phyloP scores from a whole-genome alignment of 768 basidiomycete species.

The Polyporus arcularius region DNA sequence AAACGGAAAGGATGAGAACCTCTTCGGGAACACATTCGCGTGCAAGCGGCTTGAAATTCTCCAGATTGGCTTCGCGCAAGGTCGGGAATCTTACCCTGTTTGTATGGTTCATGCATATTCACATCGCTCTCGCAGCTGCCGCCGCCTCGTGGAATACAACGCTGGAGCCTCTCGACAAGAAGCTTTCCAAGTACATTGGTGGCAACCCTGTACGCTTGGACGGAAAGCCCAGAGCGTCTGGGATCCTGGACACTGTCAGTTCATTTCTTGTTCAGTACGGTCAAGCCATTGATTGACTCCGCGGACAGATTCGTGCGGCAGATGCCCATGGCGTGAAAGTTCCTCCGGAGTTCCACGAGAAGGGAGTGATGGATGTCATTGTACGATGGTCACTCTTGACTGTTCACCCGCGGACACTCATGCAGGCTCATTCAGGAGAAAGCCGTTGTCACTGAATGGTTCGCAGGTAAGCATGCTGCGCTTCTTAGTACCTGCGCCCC shows the following conservation, averaged over 20 bases:
- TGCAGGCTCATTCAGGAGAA: slow-evolving; percentile 49
- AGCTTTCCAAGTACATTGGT: slow-evolving; percentile 67
- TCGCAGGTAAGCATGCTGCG: slow-evolving; percentile 44
- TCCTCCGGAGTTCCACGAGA: slow-evolving; percentile 72
- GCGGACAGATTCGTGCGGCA: slow-evolving; percentile 59
- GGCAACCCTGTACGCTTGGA: slow-evolving; percentile 74
- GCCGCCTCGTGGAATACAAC: slow-evolving; percentile 62
- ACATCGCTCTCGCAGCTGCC: slow-evolving; percentile 47
- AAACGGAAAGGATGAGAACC: slow-evolving; percentile 69
- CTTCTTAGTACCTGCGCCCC: not conserved
- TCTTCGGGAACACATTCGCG: slow-evolving; percentile 65
- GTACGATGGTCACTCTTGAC: slow-evolving; percentile 27
- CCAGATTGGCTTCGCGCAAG: slow-evolving; percentile 62
- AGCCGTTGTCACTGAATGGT: slow-evolving; percentile 81
- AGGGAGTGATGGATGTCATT: slow-evolving; percentile 55
- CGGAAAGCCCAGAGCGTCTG: slow-evolving; percentile 73
- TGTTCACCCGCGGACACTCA: not conserved
- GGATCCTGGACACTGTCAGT: slow-evolving; percentile 69
- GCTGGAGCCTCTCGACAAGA: slow-evolving; percentile 61
- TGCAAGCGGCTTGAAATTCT: slow-evolving; percentile 70
- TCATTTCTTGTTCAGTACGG: not conserved
- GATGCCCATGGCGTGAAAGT: slow-evolving; percentile 70
- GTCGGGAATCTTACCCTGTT: slow-evolving; percentile 32
- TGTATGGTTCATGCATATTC: not conserved
- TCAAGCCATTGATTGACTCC: not conserved